Evolutionary conservation across 1,284 basidiomycete genomes (phyloP).

Genomic region (Sporisorium scitamineum): DNA sequence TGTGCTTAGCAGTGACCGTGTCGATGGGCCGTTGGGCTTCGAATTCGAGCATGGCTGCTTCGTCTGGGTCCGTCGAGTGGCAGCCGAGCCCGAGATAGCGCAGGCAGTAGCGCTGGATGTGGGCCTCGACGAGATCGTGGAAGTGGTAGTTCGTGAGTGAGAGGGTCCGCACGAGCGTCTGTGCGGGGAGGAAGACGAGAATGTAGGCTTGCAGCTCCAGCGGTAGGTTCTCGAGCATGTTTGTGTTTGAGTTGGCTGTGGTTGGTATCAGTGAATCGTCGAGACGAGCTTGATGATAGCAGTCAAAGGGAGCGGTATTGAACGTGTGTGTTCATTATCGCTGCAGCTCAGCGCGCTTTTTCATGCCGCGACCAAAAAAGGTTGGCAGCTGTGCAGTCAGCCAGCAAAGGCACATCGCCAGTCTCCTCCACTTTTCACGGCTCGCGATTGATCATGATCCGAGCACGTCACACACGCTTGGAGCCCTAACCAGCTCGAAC

Average conservation of each 20-base stretch:
- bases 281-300: not conserved
- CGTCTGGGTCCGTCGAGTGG: constrained; percentile 13
- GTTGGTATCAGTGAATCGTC: not conserved
- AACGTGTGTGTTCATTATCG: not conserved
- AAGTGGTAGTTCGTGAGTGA: constrained; percentile 50
- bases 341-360: not conserved
- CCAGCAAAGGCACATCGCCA: not conserved
- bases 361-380: constrained; percentile 32
- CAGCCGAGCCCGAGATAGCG: constrained; percentile 32
- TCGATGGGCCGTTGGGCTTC: constrained; percentile 61
- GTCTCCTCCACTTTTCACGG: constrained; percentile 21
- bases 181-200: constrained; percentile 44
- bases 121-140: constrained; percentile 41
- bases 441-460: not conserved
- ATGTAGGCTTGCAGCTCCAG: constrained; percentile 55
- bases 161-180: constrained; percentile 39
- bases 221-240: constrained; percentile 40
- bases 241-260: not conserved
- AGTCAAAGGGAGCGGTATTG: not conserved
- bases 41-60: constrained; percentile 45
- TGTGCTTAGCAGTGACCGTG: constrained; percentile 58
- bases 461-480: not conserved
- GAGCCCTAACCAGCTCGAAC: not conserved
- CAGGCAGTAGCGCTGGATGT: constrained; percentile 48
- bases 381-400: constrained; percentile 9